Percentiles rank a stretch among this genome's conserved stretches.
These are phyloP conservation scores for Fusarium aywerte DNA, from an alignment of 2,329 filamentous ascomycete species.

Conservation along the genomic window DNA sequence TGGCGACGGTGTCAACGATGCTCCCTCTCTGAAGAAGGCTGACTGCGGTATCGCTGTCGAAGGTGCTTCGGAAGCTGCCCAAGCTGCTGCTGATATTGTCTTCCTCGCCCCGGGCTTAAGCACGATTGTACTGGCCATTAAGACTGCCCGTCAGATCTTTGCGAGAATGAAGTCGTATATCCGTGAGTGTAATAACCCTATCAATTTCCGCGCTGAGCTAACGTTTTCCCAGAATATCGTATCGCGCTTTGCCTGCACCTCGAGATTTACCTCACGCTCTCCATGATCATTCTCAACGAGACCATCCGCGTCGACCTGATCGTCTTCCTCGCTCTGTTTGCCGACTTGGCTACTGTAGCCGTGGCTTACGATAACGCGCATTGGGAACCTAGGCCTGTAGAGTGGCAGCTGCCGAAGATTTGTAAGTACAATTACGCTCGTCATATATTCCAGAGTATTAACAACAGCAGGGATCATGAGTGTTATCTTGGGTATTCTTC, in stretches of 20 bases:
- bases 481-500: constrained; percentile 8
- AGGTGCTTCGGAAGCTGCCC: constrained; percentile 24
- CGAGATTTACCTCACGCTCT: constrained; percentile 19
- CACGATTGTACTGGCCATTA: constrained; percentile 5
- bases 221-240: background rate
- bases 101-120: constrained; percentile 12
- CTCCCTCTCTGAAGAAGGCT: constrained; percentile 12
- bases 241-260: constrained; percentile 21
- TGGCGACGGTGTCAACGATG: constrained; percentile 22
- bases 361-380: constrained; percentile 36
- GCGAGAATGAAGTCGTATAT: constrained; percentile 36
- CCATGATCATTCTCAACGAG: constrained; percentile 34
- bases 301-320: constrained; percentile 20
- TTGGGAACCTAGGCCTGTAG: constrained; percentile 19
- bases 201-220: background rate
- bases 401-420: constrained; percentile 29
- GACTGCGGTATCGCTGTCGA: constrained; percentile 30
- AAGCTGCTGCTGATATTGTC: constrained; percentile 26
- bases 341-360: constrained; percentile 19
- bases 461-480: constrained; percentile 11
- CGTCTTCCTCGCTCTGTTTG: constrained; percentile 6
- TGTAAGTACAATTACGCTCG: background rate
- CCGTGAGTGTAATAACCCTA: background rate
- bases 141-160: constrained; percentile 15
- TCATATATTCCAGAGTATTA: background rate